Evolutionary conservation across 176 grass and related monocot species (phyloP), one percentile per base, ranked within the genome.

Genomic region (bread wheat (Triticum aestivum)): DNA sequence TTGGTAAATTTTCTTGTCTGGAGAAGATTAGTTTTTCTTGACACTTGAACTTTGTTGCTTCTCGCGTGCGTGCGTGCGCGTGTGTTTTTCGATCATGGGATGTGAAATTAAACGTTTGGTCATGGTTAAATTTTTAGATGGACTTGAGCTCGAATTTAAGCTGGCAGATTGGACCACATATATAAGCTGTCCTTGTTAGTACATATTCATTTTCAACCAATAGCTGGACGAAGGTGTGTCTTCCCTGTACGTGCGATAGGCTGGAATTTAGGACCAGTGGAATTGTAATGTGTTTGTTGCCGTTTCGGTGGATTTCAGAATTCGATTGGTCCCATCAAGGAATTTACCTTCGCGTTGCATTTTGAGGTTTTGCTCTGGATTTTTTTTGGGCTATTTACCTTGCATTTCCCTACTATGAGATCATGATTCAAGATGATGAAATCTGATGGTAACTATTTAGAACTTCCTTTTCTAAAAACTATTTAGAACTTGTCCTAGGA

Each of bases 131-230:
- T 41, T 66, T 68, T 35, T 84, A 34, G 67, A 59, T 58, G 39
- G 24, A 20, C 38, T 24, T 73, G 24, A 54, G 33, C 9, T 56
- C 63, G 11, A 38, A 73, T 58, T 90, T 52, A 21, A 91, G 11
- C 75, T 80, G 15, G 59, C 11, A 37, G 41, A 42, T 69, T 75
- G 72, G 5, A 62, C 23, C 34, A 33, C 4, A 2, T 63, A 67
- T 81, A 14, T 18, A 51, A 72, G 77, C 26, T 45, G 1, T 59
- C 59, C 32, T 29, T 85, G 23, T 27, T 74, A 47, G 26, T n/a
- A 44, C 59, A 75, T 4, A 81, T 81, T 75, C 30, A 26, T 69
- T 85, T 85, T 30, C 34, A 90, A 69, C 83, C 84, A 81, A 64
- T 63, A 71, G 37, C 63, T 70, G 38, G 35, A 71, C 29, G 69